Conservation (phyloP, 345 rosid genomes). For the Erucastrum elatum region DNA sequence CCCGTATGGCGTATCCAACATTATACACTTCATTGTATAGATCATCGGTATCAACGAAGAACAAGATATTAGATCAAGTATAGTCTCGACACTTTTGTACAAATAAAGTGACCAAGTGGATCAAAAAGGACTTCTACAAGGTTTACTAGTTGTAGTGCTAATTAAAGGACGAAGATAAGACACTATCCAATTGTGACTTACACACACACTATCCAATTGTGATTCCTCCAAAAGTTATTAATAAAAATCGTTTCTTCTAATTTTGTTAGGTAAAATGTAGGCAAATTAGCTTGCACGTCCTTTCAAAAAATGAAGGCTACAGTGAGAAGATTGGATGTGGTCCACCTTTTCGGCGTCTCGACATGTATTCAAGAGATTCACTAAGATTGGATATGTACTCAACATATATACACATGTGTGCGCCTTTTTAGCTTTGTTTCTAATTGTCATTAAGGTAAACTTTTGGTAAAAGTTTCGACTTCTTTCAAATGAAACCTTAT, state of each 20-base stretch:
- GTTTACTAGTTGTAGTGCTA: not conserved
- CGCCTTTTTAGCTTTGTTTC: too few species aligned
- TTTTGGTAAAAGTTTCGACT: not conserved
- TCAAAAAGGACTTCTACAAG: not conserved
- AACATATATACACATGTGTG: too few species aligned
- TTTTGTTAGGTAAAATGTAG: constrained; percentile 20
- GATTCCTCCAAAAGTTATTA: not conserved
- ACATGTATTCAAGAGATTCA: too few species aligned
- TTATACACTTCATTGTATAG: constrained; percentile 3
- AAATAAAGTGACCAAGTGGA: constrained; percentile 16
- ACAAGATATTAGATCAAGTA: constrained; percentile 8
- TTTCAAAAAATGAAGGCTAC: not conserved
- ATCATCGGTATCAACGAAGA: constrained; percentile 22
- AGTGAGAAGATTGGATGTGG: too few species aligned
- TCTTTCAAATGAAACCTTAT: not conserved
- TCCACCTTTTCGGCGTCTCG: too few species aligned
- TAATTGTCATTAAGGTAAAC: too few species aligned
- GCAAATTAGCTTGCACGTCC: not conserved
- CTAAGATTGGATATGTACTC: too few species aligned
- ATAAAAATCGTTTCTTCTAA: not conserved
- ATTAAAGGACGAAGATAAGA: constrained; percentile 9
- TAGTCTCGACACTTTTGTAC: too few species aligned
- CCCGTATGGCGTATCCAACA: constrained; percentile 23
- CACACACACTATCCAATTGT: constrained; percentile 17
- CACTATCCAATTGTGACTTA: not conserved